Evolutionary conservation across 2,329 filamentous ascomycete genomes (phyloP).

Genomic region (Fusarium pseudograminearum): DNA sequence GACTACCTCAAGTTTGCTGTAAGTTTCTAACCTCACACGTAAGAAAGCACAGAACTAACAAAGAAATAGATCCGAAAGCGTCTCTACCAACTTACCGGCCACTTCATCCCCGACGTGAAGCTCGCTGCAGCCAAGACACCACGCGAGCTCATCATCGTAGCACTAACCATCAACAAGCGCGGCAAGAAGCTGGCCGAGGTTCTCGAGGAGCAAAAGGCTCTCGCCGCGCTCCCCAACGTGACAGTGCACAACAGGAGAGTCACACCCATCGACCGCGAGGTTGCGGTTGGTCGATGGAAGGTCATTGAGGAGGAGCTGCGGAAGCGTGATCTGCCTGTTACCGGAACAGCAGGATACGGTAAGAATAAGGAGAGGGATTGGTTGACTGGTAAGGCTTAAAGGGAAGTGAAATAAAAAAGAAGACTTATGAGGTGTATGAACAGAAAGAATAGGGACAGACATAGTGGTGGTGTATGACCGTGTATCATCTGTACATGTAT

Average conservation of each 20-base stretch:
- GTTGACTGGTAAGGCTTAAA: slow-evolving; percentile 55
- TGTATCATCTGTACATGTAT: slow-evolving; percentile 52
- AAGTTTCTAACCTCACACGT: slow-evolving; percentile 52
- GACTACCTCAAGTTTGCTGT: slow-evolving; percentile 80
- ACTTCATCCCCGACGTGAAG: slow-evolving; percentile 77
- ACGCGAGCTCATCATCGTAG: slow-evolving; percentile 64
- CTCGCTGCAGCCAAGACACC: slow-evolving; percentile 69
- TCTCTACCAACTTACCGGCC: slow-evolving; percentile 82
- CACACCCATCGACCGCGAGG: slow-evolving; percentile 79
- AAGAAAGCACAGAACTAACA: slow-evolving; percentile 28
- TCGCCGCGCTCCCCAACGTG: slow-evolving; percentile 75
- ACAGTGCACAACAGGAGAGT: slow-evolving; percentile 72
- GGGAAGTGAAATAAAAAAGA: background rate
- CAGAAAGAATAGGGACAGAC: slow-evolving; percentile 10
- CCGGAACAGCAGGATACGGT: slow-evolving; percentile 57
- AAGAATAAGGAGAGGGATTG: slow-evolving; percentile 60
- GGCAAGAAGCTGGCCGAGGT: slow-evolving; percentile 72
- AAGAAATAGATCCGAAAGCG: slow-evolving; percentile 79
- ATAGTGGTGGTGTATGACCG: slow-evolving; percentile 39
- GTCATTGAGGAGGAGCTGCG: slow-evolving; percentile 78
- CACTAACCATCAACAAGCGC: slow-evolving; percentile 67
- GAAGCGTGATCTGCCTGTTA: slow-evolving; percentile 70
- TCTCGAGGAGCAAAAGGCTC: slow-evolving; percentile 60
- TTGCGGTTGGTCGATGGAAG: slow-evolving; percentile 80
- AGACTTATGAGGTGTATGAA: slow-evolving; percentile 26